A percentile compares a stretch with the other conserved stretches of the same genome.
phyloP scores from a whole-genome alignment of 768 basidiomycete species.

The Agaricus subrufescens region DNA sequence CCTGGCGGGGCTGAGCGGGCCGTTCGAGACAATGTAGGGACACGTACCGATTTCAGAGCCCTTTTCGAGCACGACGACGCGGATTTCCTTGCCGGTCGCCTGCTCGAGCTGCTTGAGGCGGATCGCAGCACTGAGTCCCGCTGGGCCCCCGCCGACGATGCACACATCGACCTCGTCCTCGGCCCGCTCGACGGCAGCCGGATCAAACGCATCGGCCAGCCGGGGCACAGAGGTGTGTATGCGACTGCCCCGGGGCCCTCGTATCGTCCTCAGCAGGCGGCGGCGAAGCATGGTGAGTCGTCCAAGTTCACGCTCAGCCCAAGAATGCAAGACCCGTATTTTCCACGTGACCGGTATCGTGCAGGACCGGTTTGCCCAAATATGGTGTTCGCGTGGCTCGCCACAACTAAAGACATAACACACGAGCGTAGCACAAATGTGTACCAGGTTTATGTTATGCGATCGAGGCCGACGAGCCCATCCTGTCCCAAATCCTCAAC shows the following conservation, averaged over 20 bases:
- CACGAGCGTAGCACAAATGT: no score
- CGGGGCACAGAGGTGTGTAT: not conserved
- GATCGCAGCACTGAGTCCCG: conserved; percentile 94
- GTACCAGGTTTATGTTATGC: no score
- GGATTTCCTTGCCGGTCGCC: conserved; percentile 72
- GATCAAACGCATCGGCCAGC: conserved; percentile 35
- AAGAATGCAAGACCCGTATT: not conserved
- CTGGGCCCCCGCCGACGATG: conserved; percentile 95
- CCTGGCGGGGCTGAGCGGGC: conserved; percentile 40
- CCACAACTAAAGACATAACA: no score
- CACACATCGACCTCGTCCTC: conserved; percentile 94
- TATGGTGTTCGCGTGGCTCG: no score
- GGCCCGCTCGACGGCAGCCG: conserved; percentile 68
- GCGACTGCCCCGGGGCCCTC: not conserved
- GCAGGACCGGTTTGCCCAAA: no score
- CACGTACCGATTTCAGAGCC: conserved; percentile 79
- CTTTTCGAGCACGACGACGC: conserved; percentile 95
- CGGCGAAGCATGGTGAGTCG: not conserved
- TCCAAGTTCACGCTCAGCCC: not conserved
- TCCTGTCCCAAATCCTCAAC: no score
- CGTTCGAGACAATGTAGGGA: not conserved
- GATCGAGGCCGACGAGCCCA: no score
- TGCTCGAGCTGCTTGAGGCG: conserved; percentile 88
- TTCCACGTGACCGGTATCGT: no score
- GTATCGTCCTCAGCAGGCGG: not conserved